phyloP scores from a whole-genome alignment of 495 filamentous ascomycete species.

The Aspergillus cavernicola region DNA sequence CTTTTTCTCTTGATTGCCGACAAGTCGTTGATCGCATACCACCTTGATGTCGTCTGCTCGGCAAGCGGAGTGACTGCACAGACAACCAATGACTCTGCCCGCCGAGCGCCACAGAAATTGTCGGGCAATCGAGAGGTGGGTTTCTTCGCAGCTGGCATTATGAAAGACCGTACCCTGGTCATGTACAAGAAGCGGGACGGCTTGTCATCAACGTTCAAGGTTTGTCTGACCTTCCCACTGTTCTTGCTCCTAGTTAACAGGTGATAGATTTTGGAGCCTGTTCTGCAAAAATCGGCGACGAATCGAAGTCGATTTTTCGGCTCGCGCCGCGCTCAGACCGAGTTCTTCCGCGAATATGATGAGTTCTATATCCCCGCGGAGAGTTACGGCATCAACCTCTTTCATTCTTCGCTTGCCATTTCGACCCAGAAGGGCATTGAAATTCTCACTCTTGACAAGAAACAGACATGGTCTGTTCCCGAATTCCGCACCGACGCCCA shows the following conservation, averaged over 20 bases:
- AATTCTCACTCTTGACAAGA: conserved; percentile 94
- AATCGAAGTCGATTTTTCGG: conserved; percentile 64
- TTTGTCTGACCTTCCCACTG: conserved; percentile 16
- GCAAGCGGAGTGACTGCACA: conserved; percentile 56
- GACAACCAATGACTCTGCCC: conserved; percentile 55
- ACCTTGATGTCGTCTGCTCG: conserved; percentile 84
- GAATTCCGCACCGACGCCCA: conserved; percentile 58
- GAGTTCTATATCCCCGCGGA: conserved; percentile 99
- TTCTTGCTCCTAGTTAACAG: background rate
- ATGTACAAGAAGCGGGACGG: conserved; percentile 97
- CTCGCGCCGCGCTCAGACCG: conserved; percentile 67
- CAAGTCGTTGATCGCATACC: conserved; percentile 87
- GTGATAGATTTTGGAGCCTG: conserved; percentile 75
- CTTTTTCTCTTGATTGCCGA: conserved; percentile 88
- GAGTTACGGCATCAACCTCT: conserved; percentile 90
- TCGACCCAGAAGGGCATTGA: conserved; percentile 91
- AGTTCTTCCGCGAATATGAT: conserved; percentile 96
- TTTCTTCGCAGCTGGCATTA: conserved; percentile 90
- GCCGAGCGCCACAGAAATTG: conserved; percentile 84
- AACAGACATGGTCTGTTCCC: conserved; percentile 84
- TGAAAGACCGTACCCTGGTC: conserved; percentile 93
- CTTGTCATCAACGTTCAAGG: conserved; percentile 87
- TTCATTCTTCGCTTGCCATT: conserved; percentile 88
- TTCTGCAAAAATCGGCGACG: conserved; percentile 70
- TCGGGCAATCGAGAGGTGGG: conserved; percentile 85